Percentiles rank a stretch among this genome's conserved stretches.
Evolutionary conservation across 2,329 filamentous ascomycete species (phyloP).

Genomic region (Arachnopeziza araneosa): DNA sequence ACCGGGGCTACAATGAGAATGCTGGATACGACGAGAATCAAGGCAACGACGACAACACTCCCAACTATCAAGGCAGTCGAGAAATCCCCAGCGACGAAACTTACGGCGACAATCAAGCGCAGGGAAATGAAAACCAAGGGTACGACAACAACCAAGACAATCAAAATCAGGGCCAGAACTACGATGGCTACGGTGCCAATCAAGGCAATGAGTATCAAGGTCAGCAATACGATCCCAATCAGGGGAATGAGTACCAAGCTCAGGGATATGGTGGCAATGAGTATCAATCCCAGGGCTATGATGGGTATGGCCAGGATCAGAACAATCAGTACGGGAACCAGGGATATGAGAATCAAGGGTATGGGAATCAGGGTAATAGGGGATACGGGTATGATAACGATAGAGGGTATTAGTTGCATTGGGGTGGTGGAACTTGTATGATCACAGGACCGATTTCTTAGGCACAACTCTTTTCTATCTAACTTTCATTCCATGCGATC

Average conservation of each 20-base stretch:
- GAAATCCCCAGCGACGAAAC: too few species aligned
- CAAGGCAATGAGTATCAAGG: background rate
- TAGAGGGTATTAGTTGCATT: background rate
- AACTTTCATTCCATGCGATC: too few species aligned
- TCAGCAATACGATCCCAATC: background rate
- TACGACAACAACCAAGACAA: background rate
- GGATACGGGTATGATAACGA: background rate
- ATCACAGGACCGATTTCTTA: too few species aligned
- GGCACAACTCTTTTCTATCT: too few species aligned
- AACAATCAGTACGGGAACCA: background rate
- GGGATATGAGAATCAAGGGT: background rate
- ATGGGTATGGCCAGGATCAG: background rate
- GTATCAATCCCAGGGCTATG: background rate
- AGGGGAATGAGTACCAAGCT: too few species aligned
- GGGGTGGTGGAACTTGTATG: too few species aligned
- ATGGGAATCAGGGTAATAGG: background rate
- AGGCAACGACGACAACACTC: too few species aligned
- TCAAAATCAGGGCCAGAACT: background rate
- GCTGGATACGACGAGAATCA: background rate
- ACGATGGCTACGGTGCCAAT: background rate
- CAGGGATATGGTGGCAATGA: background rate
- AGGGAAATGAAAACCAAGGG: background rate
- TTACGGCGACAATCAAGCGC: background rate
- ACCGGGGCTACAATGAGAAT: background rate
- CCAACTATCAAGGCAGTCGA: too few species aligned